A percentile compares a stretch with the other conserved stretches of the same genome.
phyloP scores from a whole-genome alignment of 2,329 filamentous ascomycete genomes.

The Colletotrichum noveboracense region DNA sequence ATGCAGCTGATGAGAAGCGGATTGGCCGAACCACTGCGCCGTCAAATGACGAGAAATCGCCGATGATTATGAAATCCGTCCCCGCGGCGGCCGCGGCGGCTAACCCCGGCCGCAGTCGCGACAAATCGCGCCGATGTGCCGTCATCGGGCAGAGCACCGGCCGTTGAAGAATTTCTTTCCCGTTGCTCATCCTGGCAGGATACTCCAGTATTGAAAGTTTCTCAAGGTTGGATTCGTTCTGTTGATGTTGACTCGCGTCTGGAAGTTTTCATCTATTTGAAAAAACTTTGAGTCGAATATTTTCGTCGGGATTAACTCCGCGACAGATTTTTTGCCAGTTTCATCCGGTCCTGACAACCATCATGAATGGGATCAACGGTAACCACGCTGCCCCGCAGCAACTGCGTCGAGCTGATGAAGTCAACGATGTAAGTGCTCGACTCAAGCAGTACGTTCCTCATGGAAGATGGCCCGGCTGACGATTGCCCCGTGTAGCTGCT shows the following conservation, averaged over 20 bases:
- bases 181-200: background rate
- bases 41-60: background rate
- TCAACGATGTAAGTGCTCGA: slow-evolving; percentile 47
- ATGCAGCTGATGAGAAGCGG: background rate
- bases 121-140: slow-evolving; percentile 13
- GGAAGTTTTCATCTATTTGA: background rate
- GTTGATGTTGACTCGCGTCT: background rate
- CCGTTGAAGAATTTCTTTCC: slow-evolving; percentile 2
- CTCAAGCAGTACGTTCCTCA: background rate
- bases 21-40: background rate
- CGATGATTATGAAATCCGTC: slow-evolving; percentile 9
- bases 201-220: background rate
- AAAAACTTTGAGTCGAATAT: background rate
- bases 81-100: background rate
- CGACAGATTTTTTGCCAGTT: background rate
- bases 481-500: slow-evolving; percentile 60
- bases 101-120: slow-evolving; percentile 2
- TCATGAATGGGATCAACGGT: slow-evolving; percentile 19
- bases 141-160: background rate
- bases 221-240: background rate
- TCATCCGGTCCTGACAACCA: background rate
- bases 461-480: background rate
- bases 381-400: background rate
- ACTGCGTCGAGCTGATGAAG: slow-evolving; percentile 46
- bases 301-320: background rate